These are phyloP conservation scores for Letharia lupina DNA, from an alignment of 495 filamentous ascomycete genomes.

Conservation along the genomic window DNA sequence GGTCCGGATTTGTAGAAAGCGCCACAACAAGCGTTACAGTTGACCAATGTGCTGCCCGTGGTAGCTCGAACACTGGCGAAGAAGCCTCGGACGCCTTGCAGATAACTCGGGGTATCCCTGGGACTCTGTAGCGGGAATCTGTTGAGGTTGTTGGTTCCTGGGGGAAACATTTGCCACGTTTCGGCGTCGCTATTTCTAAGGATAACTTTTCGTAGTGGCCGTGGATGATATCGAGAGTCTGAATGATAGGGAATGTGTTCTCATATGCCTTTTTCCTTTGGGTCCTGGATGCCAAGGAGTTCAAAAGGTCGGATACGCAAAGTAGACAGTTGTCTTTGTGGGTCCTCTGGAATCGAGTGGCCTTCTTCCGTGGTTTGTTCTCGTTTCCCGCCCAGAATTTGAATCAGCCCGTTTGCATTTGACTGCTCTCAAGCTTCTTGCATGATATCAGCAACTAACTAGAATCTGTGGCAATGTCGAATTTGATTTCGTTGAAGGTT, in stretches of 20 bases:
- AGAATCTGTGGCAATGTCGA: not conserved
- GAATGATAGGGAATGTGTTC: not conserved
- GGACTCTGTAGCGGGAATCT: not conserved
- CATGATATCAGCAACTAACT: not conserved
- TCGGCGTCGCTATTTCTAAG: not conserved
- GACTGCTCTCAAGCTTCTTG: not conserved
- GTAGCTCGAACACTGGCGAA: not conserved
- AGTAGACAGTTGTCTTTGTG: not conserved
- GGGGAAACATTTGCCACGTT: not conserved
- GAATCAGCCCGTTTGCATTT: not conserved
- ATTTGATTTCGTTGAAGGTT: not conserved
- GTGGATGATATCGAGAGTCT: not conserved
- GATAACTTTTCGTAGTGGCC: not conserved
- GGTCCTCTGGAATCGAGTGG: not conserved
- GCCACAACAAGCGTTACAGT: not conserved
- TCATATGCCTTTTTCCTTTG: not conserved
- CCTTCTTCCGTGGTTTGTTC: not conserved
- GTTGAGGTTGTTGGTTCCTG: not conserved
- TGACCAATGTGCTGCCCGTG: not conserved
- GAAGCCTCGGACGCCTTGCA: not conserved
- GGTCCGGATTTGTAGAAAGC: not conserved
- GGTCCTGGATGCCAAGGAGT: not conserved
- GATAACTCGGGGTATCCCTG: not conserved
- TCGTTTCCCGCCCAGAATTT: not conserved
- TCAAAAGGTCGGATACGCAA: not conserved